Evolutionary conservation across 2,329 filamentous ascomycete genomes (phyloP).

Genomic region (Aureobasidium mangrovei): DNA sequence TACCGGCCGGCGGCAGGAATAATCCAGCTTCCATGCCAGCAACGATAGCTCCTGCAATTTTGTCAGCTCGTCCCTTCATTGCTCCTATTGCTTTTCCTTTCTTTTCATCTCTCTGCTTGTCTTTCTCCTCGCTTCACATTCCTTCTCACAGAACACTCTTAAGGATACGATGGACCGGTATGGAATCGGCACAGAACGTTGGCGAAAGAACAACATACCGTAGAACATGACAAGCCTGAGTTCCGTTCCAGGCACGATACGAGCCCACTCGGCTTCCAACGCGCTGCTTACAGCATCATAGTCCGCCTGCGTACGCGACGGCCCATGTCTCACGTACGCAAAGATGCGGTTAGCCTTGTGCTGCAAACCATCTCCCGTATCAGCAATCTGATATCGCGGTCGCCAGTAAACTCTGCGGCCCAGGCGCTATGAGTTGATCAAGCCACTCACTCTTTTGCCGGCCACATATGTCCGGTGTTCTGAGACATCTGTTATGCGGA

Average conservation of each 20-base stretch:
- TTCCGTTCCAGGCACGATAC: conserved; percentile 22
- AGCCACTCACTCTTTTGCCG: conserved; percentile 25
- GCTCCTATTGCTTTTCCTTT: neutral
- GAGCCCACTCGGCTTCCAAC: conserved; percentile 23
- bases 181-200: neutral
- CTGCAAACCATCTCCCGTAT: neutral
- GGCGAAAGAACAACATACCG: neutral
- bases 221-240: conserved; percentile 18
- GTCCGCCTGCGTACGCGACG: conserved; percentile 24
- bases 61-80: neutral
- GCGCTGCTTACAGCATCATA: conserved; percentile 24
- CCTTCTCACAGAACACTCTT: too few species aligned
- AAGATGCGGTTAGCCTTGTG: conserved; percentile 26
- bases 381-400: neutral
- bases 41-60: conserved; percentile 20
- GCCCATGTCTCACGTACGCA: conserved; percentile 28
- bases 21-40: conserved; percentile 28
- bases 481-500: conserved; percentile 30
- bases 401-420: neutral
- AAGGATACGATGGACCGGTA: too few species aligned
- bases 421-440: neutral
- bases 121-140: too few species aligned
- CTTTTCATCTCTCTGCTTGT: neutral
- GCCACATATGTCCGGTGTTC: conserved; percentile 26
- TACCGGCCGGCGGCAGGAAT: conserved; percentile 23